Percentiles rank a stretch among this genome's conserved stretches.
phyloP scores from a whole-genome alignment of 805 yeast genomes.

The Myxozyma sirexii region DNA sequence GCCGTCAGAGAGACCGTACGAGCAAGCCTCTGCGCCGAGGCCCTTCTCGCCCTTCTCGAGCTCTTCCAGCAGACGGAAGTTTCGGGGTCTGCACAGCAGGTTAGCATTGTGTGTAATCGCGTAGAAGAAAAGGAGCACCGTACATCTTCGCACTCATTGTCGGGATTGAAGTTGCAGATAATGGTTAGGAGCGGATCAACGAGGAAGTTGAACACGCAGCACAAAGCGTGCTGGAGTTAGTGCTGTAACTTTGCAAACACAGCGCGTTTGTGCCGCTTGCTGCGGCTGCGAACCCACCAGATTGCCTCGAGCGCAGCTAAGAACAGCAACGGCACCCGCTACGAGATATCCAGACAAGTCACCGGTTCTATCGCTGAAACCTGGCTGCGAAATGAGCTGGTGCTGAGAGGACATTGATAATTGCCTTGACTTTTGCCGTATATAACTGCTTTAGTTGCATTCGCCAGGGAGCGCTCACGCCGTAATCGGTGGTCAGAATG shows the following conservation, averaged over 20 bases:
- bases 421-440: too few species aligned
- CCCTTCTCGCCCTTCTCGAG: conserved; percentile 98
- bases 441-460: too few species aligned
- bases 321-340: background rate
- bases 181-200: background rate
- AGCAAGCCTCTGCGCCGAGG: conserved; percentile 92
- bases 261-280: background rate
- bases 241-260: background rate
- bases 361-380: too few species aligned
- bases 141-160: conserved; percentile 33
- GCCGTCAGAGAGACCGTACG: conserved; percentile 87
- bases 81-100: conserved; percentile 90
- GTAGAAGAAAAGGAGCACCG: background rate
- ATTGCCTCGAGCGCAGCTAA: background rate
- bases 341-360: background rate
- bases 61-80: conserved; percentile 92
- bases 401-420: background rate
- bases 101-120: too few species aligned
- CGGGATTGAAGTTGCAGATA: background rate
- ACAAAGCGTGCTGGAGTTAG: background rate
- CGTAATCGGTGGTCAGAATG: conserved; percentile 40
- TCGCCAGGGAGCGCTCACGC: background rate
- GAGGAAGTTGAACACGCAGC: background rate
- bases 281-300: background rate
- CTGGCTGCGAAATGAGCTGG: background rate